phyloP scores from a whole-genome alignment of 495 filamentous ascomycete genomes.

The Aspergillus bridgeri region DNA sequence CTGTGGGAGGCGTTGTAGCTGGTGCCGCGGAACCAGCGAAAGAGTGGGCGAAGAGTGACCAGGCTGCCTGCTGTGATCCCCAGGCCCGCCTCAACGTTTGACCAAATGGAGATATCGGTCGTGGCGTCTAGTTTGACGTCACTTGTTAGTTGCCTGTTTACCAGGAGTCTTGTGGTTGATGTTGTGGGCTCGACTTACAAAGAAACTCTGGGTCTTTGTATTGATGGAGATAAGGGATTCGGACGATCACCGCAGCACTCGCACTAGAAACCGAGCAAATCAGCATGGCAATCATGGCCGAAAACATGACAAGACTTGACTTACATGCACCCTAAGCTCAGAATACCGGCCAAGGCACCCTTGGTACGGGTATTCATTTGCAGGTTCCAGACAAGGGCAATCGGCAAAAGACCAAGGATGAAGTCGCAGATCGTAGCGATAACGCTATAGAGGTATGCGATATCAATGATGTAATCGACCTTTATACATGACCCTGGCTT shows the following conservation, averaged over 20 bases:
- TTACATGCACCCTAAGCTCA: slow-evolving; percentile 43
- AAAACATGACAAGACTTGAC: slow-evolving; percentile 8
- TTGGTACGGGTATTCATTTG: slow-evolving; percentile 39
- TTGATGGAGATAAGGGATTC: slow-evolving; percentile 33
- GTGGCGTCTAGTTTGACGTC: slow-evolving; percentile 32
- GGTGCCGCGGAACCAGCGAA: slow-evolving; percentile 43
- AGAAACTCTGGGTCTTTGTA: slow-evolving; percentile 31
- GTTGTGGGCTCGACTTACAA: slow-evolving; percentile 18
- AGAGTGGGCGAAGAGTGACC: slow-evolving; percentile 45
- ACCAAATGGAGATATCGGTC: slow-evolving; percentile 44
- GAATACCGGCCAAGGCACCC: slow-evolving; percentile 32
- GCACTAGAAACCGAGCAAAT: slow-evolving; percentile 18
- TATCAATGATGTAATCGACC: slow-evolving; percentile 25
- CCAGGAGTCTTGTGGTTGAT: background rate
- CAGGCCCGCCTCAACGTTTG: slow-evolving; percentile 43
- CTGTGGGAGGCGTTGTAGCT: slow-evolving; percentile 26
- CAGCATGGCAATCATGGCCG: background rate
- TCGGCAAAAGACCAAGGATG: slow-evolving; percentile 35
- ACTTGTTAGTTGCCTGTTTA: slow-evolving; percentile 10
- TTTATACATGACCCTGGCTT: slow-evolving; percentile 31
- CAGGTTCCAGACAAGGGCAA: slow-evolving; percentile 36
- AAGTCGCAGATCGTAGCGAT: slow-evolving; percentile 41
- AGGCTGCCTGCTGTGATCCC: slow-evolving; percentile 47
- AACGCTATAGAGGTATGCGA: slow-evolving; percentile 44
- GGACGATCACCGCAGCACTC: slow-evolving; percentile 37